A percentile compares a stretch with the other conserved stretches of the same genome.
Conservation (phyloP, 495 filamentous ascomycete genomes). For the Parachaetomium inaequale region DNA sequence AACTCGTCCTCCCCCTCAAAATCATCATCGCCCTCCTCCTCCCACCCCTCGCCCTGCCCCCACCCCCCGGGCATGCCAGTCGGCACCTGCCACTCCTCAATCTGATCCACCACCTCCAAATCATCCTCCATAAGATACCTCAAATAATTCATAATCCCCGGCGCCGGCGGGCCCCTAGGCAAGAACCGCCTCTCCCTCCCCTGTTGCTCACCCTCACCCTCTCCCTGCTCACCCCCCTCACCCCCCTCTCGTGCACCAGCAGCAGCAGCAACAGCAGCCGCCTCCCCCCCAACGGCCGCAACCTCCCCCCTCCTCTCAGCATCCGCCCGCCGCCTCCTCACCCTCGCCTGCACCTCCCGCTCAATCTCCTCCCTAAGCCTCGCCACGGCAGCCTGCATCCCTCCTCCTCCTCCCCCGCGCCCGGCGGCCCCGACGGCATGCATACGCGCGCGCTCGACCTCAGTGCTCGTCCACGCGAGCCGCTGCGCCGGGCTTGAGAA, state of each 20-base stretch:
- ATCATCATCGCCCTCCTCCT: constrained; percentile 5
- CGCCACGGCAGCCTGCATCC: neutral
- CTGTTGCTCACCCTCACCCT: neutral
- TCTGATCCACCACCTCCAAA: neutral
- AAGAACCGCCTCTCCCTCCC: neutral
- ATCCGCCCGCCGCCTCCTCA: neutral
- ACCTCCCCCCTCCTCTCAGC: too few relatives aligned
- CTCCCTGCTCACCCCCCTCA: neutral
- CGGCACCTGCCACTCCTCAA: constrained; percentile 5
- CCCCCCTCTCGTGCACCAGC: neutral
- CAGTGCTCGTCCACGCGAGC: constrained; percentile 28
- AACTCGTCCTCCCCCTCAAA: constrained; percentile 14
- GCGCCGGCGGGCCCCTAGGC: neutral
- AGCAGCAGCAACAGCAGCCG: neutral
- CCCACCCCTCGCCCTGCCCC: constrained; percentile 12
- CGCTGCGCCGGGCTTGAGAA: constrained; percentile 43
- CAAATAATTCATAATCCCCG: constrained; percentile 5
- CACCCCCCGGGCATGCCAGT: constrained; percentile 12
- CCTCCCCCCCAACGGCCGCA: neutral
- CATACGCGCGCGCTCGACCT: neutral
- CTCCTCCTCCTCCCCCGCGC: neutral
- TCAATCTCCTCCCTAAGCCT: neutral
- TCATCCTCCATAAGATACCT: neutral
- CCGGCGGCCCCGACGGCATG: neutral
- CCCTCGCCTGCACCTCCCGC: neutral